phyloP scores from a whole-genome alignment of 352 stramenopile species.

The Blastocystis sp. region DNA sequence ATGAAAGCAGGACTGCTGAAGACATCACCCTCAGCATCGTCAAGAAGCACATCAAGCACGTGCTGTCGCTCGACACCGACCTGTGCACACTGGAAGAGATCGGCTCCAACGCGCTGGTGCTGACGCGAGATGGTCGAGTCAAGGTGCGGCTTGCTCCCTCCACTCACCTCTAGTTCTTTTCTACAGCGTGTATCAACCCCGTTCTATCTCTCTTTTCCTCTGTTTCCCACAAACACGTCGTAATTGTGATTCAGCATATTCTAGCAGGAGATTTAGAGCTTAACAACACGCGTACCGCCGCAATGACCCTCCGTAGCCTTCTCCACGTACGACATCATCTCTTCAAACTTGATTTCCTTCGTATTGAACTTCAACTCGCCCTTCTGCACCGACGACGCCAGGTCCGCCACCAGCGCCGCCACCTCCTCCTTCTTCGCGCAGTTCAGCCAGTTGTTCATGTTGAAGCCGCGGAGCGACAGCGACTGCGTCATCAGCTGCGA shows the following conservation, averaged over 20 bases:
- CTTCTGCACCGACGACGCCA: conserved; percentile 25
- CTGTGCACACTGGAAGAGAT: conserved; percentile 22
- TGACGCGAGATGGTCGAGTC: conserved; percentile 20
- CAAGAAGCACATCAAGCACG: background rate
- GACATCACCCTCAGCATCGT: background rate
- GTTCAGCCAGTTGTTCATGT: conserved; percentile 56
- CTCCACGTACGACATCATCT: conserved; percentile 64
- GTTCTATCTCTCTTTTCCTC: background rate
- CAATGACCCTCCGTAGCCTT: conserved; percentile 45
- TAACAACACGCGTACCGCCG: background rate
- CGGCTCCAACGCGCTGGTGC: background rate
- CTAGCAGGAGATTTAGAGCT: background rate
- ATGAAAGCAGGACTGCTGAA: no score
- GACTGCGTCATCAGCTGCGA: conserved; percentile 18
- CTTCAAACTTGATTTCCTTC: conserved; percentile 75
- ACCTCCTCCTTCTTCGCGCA: conserved; percentile 71
- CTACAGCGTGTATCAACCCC: background rate
- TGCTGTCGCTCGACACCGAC: conserved; percentile 36
- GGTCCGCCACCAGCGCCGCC: conserved; percentile 75
- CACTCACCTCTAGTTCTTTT: background rate
- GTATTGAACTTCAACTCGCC: conserved; percentile 72
- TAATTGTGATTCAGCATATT: background rate
- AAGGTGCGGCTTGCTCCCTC: background rate
- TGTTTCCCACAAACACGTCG: background rate
- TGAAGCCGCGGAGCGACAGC: conserved; percentile 57